Base-by-base conservation (phyloP, 106 monocot species). In the Cymbidium sinense region DNA sequence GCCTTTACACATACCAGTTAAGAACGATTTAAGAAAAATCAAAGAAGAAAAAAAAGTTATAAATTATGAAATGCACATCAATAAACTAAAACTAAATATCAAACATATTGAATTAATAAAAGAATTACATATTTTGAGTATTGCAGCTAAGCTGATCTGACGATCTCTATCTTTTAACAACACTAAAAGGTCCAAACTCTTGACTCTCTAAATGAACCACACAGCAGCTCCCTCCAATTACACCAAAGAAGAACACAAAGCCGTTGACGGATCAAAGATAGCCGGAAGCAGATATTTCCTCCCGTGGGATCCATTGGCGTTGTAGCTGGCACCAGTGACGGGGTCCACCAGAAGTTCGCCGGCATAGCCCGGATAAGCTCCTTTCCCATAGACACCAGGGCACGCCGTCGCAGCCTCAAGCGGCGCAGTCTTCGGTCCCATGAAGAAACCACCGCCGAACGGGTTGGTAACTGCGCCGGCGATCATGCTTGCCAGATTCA, bases 391-490 rank as follows among this genome's bases (percentile, higher is more conserved):
- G 17, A 77, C n/a, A 10, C 86, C 86, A 6, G 84, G 71, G 74
- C 89, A 89, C 13, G 89, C 89, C 54, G 86, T 79, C 50, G 79
- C 86, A 7, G 89, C 89, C 83, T 89, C 89, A 3, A 87, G 55
- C 71, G 81, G 88, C 41, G 88, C 88, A 36, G 25, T 23, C 70
- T 75, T 65, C 18, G 79, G 78, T 0, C 86, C 83, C 78, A 86
- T 86, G 29, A 81, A 90, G 76, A 61, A 89, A 0, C 86, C 86
- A 43, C 71, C 43, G 3, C 86, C 86, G 67, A 74, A 81, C 0
- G 88, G 86, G 41, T 83, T 83, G 23, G 89, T 89, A 10, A 84
- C 79, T 8, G 83, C 44, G 4, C 83, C 86, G 27, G 86, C 83
- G 7, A 86, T 31, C 81, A 86, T 44, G 27, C 83, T 89, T 43